These are phyloP conservation scores for Fistulina hepatica DNA, from an alignment of 1,284 basidiomycete genomes.

Conservation along the genomic window DNA sequence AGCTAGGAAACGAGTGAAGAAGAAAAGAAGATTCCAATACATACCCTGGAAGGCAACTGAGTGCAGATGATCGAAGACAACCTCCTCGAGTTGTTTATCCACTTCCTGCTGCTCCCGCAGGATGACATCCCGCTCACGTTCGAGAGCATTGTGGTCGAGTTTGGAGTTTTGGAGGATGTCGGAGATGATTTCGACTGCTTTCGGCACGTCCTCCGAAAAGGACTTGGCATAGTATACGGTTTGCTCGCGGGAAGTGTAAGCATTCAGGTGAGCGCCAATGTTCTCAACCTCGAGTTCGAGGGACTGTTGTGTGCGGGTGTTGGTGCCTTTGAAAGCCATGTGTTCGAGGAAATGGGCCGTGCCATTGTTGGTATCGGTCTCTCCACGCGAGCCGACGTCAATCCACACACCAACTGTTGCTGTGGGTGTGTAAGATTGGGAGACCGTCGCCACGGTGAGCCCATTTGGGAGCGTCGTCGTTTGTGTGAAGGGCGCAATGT, in stretches of 20 bases:
- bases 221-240: slow-evolving; percentile 99
- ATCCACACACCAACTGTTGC: slow-evolving; percentile 99
- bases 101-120: slow-evolving; percentile 98
- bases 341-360: slow-evolving; percentile 99
- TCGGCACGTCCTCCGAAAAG: slow-evolving; percentile 91
- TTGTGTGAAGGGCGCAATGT: slow-evolving; percentile 69
- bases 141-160: slow-evolving; percentile 81
- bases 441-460: slow-evolving; percentile 86
- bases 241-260: slow-evolving; percentile 98
- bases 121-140: slow-evolving; percentile 96
- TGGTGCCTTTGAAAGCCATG: slow-evolving; percentile 95
- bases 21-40: slow-evolving; percentile 16
- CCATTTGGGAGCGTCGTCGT: slow-evolving; percentile 87
- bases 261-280: slow-evolving; percentile 96
- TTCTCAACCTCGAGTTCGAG: slow-evolving; percentile 98
- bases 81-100: slow-evolving; percentile 96
- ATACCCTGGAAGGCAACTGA: slow-evolving; percentile 90
- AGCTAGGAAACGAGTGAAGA: slow-evolving; percentile 6
- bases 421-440: slow-evolving; percentile 90
- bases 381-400: slow-evolving; percentile 93
- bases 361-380: slow-evolving; percentile 89
- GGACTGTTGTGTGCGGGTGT: slow-evolving; percentile 79
- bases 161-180: slow-evolving; percentile 99
- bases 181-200: slow-evolving; percentile 92
- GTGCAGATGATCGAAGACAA: slow-evolving; percentile 98